Base-by-base conservation (phyloP, 306 rosid genomes). In the Macrotyloma uniflorum region DNA sequence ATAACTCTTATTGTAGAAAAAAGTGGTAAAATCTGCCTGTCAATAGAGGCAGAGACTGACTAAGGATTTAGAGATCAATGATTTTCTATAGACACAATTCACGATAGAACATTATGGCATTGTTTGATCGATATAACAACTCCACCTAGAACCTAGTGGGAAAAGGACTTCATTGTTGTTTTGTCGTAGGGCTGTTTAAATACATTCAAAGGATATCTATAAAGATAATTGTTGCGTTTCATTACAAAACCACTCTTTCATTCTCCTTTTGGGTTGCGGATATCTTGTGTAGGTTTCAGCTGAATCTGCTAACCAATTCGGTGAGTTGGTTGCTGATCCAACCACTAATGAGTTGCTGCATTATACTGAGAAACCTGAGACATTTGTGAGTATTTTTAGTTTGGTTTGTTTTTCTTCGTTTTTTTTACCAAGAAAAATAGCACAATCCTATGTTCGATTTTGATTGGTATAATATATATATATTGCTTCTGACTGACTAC, bases 321-420 rank as follows among this genome's bases (percentile, higher is more conserved):
- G 99, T 40, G 99, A 93, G 81, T 91, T 95, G 74, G 86, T 95
- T 40, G 97, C 99, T 15, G 98, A 95, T 88, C 93, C 98, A 16
- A 82, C 80, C 72, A 91, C 98, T 74, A 88, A 90, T 35, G 99
- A 95, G 73, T 85, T 95, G 79, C 85, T 95, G 90, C 99, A 95
- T 85, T 95, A 95, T 86, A 90, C 99, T 1, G 99, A 95, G 84
- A 95, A 95, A 80, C 99, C 99, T 9, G 99, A 95, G 72, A 95
- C 98, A 63, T 95, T 95, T 80, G 99, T 95, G 78, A 83, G 89
- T 86, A 79, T 59, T 54, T 49, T 54, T 49, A 20, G 23, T 82
- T 76, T 82, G 35, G 68, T 64, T 78, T 16, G 13, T 69, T 69
- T 75, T 36, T 36, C 62, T 32, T 53, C 10, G 26, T 4, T 9